Evolutionary conservation across 495 filamentous ascomycete species (phyloP), one percentile per base, ranked within the genome.

Genomic region (Xylaria longipes): DNA sequence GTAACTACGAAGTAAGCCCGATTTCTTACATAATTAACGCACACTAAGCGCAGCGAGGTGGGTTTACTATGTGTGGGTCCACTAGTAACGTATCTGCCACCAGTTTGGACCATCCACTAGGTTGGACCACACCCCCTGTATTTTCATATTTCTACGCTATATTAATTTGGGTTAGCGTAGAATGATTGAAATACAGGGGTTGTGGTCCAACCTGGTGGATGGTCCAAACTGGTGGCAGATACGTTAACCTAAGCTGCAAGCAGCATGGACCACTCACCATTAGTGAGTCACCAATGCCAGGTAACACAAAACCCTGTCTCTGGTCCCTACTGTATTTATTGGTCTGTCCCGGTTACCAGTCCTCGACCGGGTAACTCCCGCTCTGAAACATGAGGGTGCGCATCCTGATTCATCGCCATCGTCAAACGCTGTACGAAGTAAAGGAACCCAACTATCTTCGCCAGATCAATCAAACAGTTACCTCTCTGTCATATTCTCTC

Each of bases 341-440:
- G 22, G 15, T 6, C 43, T 46, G 17, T 2, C 43, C 43, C 5
- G 39, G 39, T 41, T 2, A 15, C 43, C 9, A 39, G 37, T 39
- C 11, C 37, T 39, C 37, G 37, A 39, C 37, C 37, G 4, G 46
- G 14, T 56, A 56, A 5, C 52, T 56, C 25, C 14, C 27, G 33
- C 43, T 76, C 71, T 72, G 76, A 77, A 76, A 77, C 48, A 48
- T 63, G 27, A 31, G 64, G 48, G 46, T 46, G 48, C 61, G 41
- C 65, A 63, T 76, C 62, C 66, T 45, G 12, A 76, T 77, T 77
- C 76, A 77, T 77, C 76, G 67, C 48, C 74, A 69, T 71, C 58
- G 41, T 74, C 69, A 77, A 76, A 77, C 68, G 14, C 56, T 41
- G 12, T 29, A n/a, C 41, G 17, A 50, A 1, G 9, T n/a, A 31